Conservation (phyloP, 176 grass and related monocot genomes). For the Tuctoria greenei region DNA sequence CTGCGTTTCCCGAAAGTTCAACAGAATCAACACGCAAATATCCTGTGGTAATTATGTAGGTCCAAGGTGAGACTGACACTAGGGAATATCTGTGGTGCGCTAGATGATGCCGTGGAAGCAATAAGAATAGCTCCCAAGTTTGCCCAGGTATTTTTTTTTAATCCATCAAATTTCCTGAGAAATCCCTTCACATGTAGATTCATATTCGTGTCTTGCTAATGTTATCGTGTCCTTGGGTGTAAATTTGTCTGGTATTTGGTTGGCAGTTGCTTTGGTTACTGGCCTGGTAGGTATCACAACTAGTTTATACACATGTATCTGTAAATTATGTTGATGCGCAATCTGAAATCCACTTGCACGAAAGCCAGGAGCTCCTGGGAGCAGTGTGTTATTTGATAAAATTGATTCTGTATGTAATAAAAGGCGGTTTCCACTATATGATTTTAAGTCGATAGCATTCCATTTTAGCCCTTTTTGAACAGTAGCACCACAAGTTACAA, state of each 20-base stretch:
- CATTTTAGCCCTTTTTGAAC: neutral
- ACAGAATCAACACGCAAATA: neutral
- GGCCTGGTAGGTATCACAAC: neutral
- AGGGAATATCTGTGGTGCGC: constrained; percentile 43
- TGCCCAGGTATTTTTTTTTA: constrained; percentile 47
- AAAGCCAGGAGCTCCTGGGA: neutral
- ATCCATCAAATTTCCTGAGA: constrained; percentile 42
- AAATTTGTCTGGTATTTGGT: neutral
- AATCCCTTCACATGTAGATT: constrained; percentile 23
- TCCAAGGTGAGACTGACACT: constrained; percentile 66
- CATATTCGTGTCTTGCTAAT: neutral
- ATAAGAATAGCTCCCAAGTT: constrained; percentile 57
- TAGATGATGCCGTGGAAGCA: constrained; percentile 66
- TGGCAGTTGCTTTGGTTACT: neutral
- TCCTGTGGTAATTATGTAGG: constrained; percentile 47
- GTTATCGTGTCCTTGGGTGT: neutral
- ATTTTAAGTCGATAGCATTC: neutral
- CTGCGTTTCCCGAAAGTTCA: neutral
- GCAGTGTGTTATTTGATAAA: neutral
- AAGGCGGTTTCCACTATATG: neutral
- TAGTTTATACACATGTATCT: neutral
- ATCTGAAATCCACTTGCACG: neutral
- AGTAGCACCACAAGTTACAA: neutral
- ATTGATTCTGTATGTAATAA: neutral
- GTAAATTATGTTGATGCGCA: neutral